Evolutionary conservation across 176 grass and related monocot species (phyloP), one percentile per base, ranked within the genome.

Genomic region (Bolboschoenus planiculmis): DNA sequence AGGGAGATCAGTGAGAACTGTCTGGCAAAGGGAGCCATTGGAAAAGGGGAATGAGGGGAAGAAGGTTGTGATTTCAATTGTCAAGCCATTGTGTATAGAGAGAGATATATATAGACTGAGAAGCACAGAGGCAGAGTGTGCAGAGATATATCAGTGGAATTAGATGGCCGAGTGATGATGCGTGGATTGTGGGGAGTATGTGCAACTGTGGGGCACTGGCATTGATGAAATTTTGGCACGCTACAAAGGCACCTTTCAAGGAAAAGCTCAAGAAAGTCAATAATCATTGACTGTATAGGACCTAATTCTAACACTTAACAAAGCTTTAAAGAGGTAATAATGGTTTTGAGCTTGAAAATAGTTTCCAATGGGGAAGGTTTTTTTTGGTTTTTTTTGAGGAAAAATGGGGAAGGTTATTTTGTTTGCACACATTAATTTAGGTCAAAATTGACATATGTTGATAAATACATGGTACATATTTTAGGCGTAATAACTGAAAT

Each of bases 211-310:
- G 83, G 40, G 63, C 50, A 36, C 34, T 35, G 5, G 35, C 34
- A 85, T 55, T 85, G 62, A 84, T 85, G 78, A 80, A 83, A 84
- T 78, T 82, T 82, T 90, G 86, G 87, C 89, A 85, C 83, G 81
- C 87, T 85, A n/a, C 82, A 83, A 47, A 72, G 24, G 37, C 71
- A 46, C 43, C 31, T 50, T 47, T 9, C 31, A 7, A 31, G 71
- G 26, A 11, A 34, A 51, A 13, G 40, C 44, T 50, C 24, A 75
- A 50, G 11, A 29, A 50, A 29, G 24, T 75, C 43, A 46, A 23
- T n/a, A 73, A 26, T 44, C n/a, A 71, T 13, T 73, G 8, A 70
- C 18, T 70, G 35, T 18, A 68, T 10, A 68, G 65, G 18, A 68
- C 18, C 18, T 53, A 53, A 3, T 53, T 53, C n/a, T n/a, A n/a